Evolutionary conservation across 805 yeast species (phyloP).

Genomic region (Scheffersomyces spartinae): DNA sequence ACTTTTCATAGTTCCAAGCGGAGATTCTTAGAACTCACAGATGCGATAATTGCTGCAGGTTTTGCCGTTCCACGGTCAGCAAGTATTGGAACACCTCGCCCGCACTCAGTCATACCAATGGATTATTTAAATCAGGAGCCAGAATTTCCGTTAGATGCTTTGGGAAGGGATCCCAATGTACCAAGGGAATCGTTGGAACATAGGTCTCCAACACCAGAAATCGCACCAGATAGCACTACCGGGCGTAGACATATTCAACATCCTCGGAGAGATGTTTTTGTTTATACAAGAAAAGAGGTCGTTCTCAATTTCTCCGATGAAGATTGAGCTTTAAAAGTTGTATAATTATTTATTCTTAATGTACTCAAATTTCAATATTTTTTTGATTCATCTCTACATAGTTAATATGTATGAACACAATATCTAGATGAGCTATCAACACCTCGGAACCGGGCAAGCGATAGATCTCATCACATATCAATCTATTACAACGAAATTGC

Average conservation of each 20-base stretch:
- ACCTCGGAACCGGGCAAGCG: too few species aligned
- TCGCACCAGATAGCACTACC: conserved; percentile 1
- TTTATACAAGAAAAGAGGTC: conserved; percentile 27
- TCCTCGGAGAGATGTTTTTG: conserved; percentile 21
- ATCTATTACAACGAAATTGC: too few species aligned
- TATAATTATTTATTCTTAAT: too few species aligned
- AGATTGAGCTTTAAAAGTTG: too few species aligned
- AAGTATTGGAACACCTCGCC: conserved; percentile 16
- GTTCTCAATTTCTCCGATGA: conserved; percentile 15
- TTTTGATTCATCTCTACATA: too few species aligned
- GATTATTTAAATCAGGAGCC: background rate
- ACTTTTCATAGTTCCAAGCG: conserved; percentile 19
- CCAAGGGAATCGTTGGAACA: background rate
- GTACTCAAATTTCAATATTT: too few species aligned
- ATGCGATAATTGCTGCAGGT: conserved; percentile 45
- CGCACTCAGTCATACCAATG: background rate
- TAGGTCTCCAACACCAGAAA: conserved; percentile 3
- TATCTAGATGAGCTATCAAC: too few species aligned
- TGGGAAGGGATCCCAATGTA: background rate
- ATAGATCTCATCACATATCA: too few species aligned
- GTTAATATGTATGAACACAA: too few species aligned
- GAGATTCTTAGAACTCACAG: conserved; percentile 34
- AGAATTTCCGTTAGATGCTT: too few species aligned
- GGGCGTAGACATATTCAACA: too few species aligned
- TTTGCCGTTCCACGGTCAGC: conserved; percentile 45